Conservation (phyloP, 345 rosid genomes). For the Brassica nigra region DNA sequence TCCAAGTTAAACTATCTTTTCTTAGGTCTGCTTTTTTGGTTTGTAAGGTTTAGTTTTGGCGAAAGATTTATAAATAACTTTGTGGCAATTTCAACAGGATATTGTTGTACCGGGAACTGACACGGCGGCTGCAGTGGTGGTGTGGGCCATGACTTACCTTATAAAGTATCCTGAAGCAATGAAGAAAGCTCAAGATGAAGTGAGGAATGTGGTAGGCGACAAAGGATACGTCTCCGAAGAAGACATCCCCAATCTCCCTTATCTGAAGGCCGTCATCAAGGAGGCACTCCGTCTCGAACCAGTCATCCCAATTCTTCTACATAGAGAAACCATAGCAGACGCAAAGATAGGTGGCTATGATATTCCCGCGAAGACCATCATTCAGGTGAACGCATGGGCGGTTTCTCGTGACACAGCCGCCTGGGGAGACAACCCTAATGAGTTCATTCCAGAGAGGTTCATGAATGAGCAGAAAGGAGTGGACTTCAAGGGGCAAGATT, state of each 20-base stretch:
- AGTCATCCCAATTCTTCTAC: constrained; percentile 39
- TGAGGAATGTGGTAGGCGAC: constrained; percentile 33
- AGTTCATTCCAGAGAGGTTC: constrained; percentile 40
- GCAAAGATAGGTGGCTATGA: constrained; percentile 40
- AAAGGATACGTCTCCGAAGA: constrained; percentile 42
- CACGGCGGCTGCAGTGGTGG: constrained; percentile 41
- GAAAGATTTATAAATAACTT: not conserved
- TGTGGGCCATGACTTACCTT: constrained; percentile 48
- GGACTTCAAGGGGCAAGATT: constrained; percentile 39
- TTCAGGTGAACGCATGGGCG: constrained; percentile 42
- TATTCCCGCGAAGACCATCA: constrained; percentile 37
- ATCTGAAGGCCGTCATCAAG: constrained; percentile 35
- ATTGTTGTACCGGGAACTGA: constrained; percentile 46
- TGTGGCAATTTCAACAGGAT: constrained; percentile 27
- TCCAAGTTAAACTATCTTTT: not conserved
- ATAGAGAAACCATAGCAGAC: constrained; percentile 36
- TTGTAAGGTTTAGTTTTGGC: not conserved
- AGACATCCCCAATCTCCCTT: constrained; percentile 39
- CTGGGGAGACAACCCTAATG: constrained; percentile 38
- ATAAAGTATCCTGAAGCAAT: constrained; percentile 43
- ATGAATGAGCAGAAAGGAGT: constrained; percentile 37
- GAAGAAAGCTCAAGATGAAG: constrained; percentile 43
- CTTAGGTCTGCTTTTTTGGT: not conserved
- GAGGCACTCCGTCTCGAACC: constrained; percentile 40
- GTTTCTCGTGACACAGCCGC: constrained; percentile 39